A percentile compares a stretch with the other conserved stretches of the same genome.
Evolutionary conservation across 2,329 filamentous ascomycete species (phyloP).

Genomic region (Simplicillium aogashimaense): DNA sequence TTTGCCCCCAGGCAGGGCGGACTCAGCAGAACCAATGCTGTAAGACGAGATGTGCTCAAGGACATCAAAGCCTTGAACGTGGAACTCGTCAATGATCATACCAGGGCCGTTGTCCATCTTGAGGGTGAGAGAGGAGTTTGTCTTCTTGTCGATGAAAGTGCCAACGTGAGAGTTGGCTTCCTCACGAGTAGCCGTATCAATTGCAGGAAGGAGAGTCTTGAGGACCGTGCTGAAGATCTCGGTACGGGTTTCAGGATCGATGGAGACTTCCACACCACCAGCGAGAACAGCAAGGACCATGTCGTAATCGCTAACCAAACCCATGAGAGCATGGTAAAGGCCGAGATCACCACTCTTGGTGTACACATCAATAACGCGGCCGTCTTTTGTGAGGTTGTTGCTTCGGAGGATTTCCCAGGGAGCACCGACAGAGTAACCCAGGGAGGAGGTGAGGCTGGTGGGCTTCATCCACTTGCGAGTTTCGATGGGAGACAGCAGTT

Average conservation of each 20-base stretch:
- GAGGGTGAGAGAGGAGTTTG: conserved; percentile 29
- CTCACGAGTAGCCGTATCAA: conserved; percentile 30
- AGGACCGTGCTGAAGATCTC: conserved; percentile 19
- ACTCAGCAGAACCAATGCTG: neutral
- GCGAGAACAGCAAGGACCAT: conserved; percentile 29
- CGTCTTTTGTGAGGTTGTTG: conserved; percentile 23
- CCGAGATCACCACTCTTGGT: conserved; percentile 34
- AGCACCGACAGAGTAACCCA: conserved; percentile 27
- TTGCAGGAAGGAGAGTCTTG: conserved; percentile 24
- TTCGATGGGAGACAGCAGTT: conserved; percentile 25
- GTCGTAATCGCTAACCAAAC: conserved; percentile 35
- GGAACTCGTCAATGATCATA: conserved; percentile 25
- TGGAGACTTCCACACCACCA: conserved; percentile 18
- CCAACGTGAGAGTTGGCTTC: conserved; percentile 24
- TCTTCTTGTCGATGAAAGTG: conserved; percentile 23
- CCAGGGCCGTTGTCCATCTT: conserved; percentile 26
- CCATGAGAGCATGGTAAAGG: conserved; percentile 27
- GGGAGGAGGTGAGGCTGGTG: conserved; percentile 22
- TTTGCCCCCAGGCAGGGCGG: neutral
- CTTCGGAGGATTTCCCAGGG: conserved; percentile 37
- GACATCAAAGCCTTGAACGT: conserved; percentile 29
- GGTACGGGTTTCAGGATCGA: conserved; percentile 8
- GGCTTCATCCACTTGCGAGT: conserved; percentile 37
- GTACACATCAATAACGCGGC: conserved; percentile 33
- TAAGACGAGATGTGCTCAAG: conserved; percentile 19